Percentiles rank a stretch among this genome's conserved stretches.
phyloP scores from a whole-genome alignment of 306 rosid genomes.

The Trifolium subterraneum region DNA sequence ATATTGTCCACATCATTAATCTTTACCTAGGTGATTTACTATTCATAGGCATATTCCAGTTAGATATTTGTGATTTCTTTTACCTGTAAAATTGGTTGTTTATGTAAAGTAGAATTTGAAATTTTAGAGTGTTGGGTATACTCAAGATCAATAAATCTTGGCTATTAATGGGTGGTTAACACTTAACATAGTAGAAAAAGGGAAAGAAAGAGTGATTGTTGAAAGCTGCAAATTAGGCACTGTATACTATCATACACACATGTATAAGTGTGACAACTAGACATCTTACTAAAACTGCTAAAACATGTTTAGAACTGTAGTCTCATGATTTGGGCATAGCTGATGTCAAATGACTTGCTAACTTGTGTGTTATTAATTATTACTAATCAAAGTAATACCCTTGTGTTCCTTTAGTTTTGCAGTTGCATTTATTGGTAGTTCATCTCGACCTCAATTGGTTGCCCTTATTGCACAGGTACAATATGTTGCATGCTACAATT shows the following conservation, averaged over 20 bases:
- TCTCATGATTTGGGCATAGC: slow-evolving; percentile 24
- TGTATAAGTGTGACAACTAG: not conserved
- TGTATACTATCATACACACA: not conserved
- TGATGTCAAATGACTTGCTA: slow-evolving; percentile 38
- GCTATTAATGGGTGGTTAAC: slow-evolving; percentile 1
- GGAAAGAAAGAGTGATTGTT: not conserved
- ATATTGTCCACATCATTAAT: not conserved
- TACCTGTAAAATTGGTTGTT: not conserved
- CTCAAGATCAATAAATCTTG: slow-evolving; percentile 13
- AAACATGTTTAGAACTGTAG: slow-evolving; percentile 22
- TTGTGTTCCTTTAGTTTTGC: slow-evolving; percentile 70
- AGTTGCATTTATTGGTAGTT: slow-evolving; percentile 80
- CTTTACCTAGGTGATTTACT: not conserved
- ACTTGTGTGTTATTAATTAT: slow-evolving; percentile 18
- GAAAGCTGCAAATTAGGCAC: too few species aligned
- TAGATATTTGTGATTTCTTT: not conserved
- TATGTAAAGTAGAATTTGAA: not conserved
- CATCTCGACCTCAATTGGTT: slow-evolving; percentile 88
- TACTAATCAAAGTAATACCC: slow-evolving; percentile 28
- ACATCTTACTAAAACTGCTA: not conserved
- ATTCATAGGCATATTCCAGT: not conserved
- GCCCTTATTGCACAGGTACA: slow-evolving; percentile 96
- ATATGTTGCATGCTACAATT: slow-evolving; percentile 25
- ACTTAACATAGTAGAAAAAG: slow-evolving; percentile 14
- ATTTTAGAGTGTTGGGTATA: not conserved